Base-by-base conservation (phyloP, 208 protist genomes). In the Trypanosoma avium region DNA sequence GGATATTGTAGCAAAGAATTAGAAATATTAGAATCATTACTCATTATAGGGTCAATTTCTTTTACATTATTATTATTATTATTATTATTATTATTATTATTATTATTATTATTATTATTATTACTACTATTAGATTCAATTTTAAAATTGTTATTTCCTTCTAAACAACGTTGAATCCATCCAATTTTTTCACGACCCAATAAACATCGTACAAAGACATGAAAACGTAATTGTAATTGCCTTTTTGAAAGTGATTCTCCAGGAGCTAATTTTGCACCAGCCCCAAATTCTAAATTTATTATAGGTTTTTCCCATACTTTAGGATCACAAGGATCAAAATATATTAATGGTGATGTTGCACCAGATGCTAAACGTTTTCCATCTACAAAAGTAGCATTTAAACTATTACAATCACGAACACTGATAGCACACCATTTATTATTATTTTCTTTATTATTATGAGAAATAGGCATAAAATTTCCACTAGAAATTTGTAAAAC, bases 381-480 rank as follows among this genome's bases (percentile, higher is more conserved):
- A 54, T 81, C 57, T 22, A 81, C 67, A 62, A 77, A 82, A 17
- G 77, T 79, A 3, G 72, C 72, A 57, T 79, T 82, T 10, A 73
- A 49, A 32, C 77, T 82, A 10, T 19, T 42, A 43, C 63, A 50
- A 59, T 82, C 77, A 35, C 63, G 47, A 0, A 78, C 67, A 19
- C 24, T 33, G 46, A 79, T 27, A n/a, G 53, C 62, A 58, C 61
- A 62, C 65, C 71, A 77, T 46, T 49, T 38, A 48, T 40, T 26
- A 43, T 24, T 59, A 15, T 40, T 42, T 46, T 49, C 46, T 40
- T 40, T 26, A 43, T 24, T 59, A 15, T 40, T 42, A 19, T 38
- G 24, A 17, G 22, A 13, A 54, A 45, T 27, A 27, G 27, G n/a
- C 24, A 33, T 15, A 15, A 50, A 29, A 27, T 8, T 6, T 29